phyloP scores from a whole-genome alignment of 495 filamentous ascomycete species.

The Hypoxylon cercidicola region DNA sequence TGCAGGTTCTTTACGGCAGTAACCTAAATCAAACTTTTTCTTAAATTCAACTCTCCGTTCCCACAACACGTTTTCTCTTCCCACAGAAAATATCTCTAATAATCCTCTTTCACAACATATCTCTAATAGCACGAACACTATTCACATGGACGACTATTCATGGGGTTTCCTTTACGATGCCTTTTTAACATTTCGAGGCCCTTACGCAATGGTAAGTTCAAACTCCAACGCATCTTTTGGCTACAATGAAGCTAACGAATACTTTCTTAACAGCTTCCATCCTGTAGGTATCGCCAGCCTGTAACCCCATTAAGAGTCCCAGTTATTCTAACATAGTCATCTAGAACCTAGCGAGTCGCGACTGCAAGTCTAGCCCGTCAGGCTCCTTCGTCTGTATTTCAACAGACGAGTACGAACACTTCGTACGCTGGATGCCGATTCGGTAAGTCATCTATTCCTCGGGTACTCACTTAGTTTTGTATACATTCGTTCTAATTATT shows the following conservation, averaged over 20 bases:
- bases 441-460: conserved; percentile 39
- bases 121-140: neutral
- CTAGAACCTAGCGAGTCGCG: neutral
- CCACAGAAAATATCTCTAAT: too few relatives aligned
- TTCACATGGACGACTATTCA: neutral
- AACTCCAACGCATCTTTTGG: neutral
- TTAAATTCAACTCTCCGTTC: too few relatives aligned
- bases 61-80: too few relatives aligned
- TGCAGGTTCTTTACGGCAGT: too few relatives aligned
- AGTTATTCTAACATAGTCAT: conserved; percentile 1
- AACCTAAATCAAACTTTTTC: too few relatives aligned
- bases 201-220: conserved; percentile 16
- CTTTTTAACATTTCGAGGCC: neutral
- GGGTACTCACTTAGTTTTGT: neutral
- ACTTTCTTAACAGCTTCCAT: conserved; percentile 2
- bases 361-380: neutral
- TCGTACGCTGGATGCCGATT: conserved; percentile 47
- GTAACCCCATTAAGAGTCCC: too few relatives aligned
- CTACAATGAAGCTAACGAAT: conserved; percentile 4
- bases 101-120: too few relatives aligned
- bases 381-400: conserved; percentile 35
- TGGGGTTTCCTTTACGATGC: neutral
- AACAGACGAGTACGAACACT: conserved; percentile 48
- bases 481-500: conserved; percentile 15
- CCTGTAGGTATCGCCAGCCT: neutral